These are phyloP conservation scores for Pogostemon cablin DNA, from an alignment of 257 asterid genomes.

Conservation along the genomic window DNA sequence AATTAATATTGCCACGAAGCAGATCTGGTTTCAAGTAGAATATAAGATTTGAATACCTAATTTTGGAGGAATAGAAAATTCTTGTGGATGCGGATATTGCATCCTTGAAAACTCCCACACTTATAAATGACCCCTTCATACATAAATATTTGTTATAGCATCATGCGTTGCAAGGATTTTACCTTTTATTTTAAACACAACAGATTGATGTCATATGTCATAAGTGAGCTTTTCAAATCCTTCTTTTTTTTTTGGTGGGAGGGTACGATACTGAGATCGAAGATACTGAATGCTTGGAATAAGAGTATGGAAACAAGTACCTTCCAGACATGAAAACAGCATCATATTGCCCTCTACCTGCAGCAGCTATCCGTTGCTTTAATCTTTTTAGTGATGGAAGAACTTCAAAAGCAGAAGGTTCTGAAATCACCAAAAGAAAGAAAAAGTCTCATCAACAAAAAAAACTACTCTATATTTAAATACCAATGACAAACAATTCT, in stretches of 20 bases:
- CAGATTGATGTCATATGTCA: background rate
- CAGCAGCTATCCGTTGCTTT: slow-evolving; percentile 78
- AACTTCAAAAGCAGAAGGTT: slow-evolving; percentile 89
- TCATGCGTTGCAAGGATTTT: no score
- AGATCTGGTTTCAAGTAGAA: background rate
- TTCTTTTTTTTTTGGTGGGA: background rate
- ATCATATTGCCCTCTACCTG: slow-evolving; percentile 83
- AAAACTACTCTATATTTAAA: background rate
- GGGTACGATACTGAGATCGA: background rate
- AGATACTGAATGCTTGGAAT: slow-evolving; percentile 3
- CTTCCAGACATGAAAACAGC: slow-evolving; percentile 99
- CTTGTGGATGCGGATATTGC: background rate
- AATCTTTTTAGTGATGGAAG: slow-evolving; percentile 86
- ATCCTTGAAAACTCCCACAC: no score
- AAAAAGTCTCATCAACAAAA: slow-evolving; percentile 11
- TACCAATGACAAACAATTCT: background rate
- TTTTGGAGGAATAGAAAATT: background rate
- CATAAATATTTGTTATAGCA: no score
- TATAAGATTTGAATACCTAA: background rate
- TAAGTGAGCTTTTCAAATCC: background rate
- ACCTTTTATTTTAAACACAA: no score
- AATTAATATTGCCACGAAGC: background rate
- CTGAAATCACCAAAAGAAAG: slow-evolving; percentile 39
- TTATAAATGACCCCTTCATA: no score
- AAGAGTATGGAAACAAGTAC: slow-evolving; percentile 39